Conservation (phyloP, 345 rosid genomes). For the Euphorbia pulcherrima region DNA sequence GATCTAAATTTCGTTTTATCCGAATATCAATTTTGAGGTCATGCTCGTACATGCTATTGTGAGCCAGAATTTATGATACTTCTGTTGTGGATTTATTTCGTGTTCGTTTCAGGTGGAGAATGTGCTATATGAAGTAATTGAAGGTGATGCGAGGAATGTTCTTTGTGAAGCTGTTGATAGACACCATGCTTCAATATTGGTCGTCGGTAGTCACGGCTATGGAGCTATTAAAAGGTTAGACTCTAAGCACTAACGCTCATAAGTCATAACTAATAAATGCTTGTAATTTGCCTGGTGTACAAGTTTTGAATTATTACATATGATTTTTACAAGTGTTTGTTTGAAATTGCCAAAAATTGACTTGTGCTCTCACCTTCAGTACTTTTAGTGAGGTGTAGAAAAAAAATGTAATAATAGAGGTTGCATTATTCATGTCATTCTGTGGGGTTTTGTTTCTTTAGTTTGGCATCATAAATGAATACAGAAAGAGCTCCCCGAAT, state of each 20-base stretch:
- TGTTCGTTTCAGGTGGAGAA: conserved; percentile 50
- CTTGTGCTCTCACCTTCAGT: too few relatives aligned
- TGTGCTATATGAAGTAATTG: conserved; percentile 46
- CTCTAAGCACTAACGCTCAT: background rate
- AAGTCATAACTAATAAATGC: too few relatives aligned
- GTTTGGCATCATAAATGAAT: background rate
- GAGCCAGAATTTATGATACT: background rate
- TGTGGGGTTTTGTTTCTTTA: too few relatives aligned
- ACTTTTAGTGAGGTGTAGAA: too few relatives aligned
- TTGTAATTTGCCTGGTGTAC: too few relatives aligned
- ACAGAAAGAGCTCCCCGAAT: background rate
- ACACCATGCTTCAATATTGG: conserved; percentile 79
- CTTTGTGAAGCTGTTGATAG: conserved; percentile 84
- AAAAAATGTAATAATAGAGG: too few relatives aligned
- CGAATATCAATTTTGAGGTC: background rate
- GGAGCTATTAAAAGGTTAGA: conserved; percentile 87
- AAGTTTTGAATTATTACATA: background rate
- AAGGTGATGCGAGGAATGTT: conserved; percentile 91
- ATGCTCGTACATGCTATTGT: background rate
- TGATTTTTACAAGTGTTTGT: background rate
- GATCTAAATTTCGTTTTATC: background rate
- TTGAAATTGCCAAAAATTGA: background rate
- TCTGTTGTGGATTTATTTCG: background rate
- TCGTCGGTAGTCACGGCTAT: conserved; percentile 93
- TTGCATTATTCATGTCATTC: too few relatives aligned